phyloP scores from a whole-genome alignment of 495 filamentous ascomycete genomes.

The Aspergillus sclerotiicarbonarius region DNA sequence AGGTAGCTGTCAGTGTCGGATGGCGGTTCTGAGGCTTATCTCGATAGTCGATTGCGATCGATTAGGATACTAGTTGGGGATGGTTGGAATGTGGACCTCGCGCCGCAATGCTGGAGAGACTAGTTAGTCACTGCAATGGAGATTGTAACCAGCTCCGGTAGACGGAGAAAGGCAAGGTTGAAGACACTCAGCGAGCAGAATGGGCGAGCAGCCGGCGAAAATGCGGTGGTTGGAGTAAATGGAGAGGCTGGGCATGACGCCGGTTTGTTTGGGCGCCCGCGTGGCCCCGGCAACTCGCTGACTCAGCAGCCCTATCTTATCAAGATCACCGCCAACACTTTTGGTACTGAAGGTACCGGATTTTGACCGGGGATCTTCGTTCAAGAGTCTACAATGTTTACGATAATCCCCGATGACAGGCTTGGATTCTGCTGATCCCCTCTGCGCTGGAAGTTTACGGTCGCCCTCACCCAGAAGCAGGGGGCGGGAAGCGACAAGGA shows the following conservation, averaged over 20 bases:
- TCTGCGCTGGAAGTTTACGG: not conserved
- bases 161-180: slow-evolving; percentile 6
- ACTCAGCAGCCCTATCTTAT: slow-evolving; percentile 20
- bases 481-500: not conserved
- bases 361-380: not conserved
- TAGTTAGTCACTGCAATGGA: not conserved
- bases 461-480: not conserved
- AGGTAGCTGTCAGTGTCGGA: not conserved
- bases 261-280: slow-evolving; percentile 24
- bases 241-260: slow-evolving; percentile 38
- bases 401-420: not conserved
- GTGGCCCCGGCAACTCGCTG: slow-evolving; percentile 35
- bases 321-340: not conserved
- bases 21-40: slow-evolving; percentile 1
- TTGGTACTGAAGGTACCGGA: too few species aligned
- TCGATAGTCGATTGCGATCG: not conserved
- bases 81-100: slow-evolving; percentile 4
- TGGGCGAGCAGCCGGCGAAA: slow-evolving; percentile 17
- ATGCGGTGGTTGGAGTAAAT: slow-evolving; percentile 42
- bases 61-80: not conserved
- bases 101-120: slow-evolving; percentile 2
- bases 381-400: not conserved
- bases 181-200: not conserved
- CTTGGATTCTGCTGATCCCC: not conserved
- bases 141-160: not conserved